Conservation (phyloP, 805 yeast genomes). For the Zygosaccharomyces rouxii region DNA sequence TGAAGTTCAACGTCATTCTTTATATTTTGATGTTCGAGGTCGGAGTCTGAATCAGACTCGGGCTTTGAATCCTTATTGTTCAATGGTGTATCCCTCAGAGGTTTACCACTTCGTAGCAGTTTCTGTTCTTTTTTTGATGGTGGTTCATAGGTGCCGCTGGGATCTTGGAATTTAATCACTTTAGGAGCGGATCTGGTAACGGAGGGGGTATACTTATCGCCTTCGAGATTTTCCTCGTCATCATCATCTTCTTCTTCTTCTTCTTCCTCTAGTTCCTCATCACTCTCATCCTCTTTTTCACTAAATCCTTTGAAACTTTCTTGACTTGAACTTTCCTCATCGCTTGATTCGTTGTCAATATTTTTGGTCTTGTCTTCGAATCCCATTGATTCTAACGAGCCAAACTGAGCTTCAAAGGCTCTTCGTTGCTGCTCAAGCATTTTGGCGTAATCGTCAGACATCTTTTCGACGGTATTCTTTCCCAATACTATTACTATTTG, state of each 20-base stretch:
- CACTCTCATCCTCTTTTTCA: slow-evolving; percentile 24
- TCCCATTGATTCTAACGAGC: slow-evolving; percentile 52
- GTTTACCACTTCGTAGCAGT: slow-evolving; percentile 55
- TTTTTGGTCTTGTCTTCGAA: slow-evolving; percentile 43
- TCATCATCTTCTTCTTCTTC: slow-evolving; percentile 13
- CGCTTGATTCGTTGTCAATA: slow-evolving; percentile 7
- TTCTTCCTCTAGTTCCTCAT: slow-evolving; percentile 19
- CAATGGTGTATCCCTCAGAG: slow-evolving; percentile 31
- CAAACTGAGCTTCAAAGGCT: slow-evolving; percentile 63
- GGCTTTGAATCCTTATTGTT: slow-evolving; percentile 9
- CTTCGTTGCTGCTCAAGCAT: slow-evolving; percentile 49
- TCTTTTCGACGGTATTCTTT: slow-evolving; percentile 5
- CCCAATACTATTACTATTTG: slow-evolving; percentile 1
- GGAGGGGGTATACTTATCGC: slow-evolving; percentile 1
- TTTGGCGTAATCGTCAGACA: slow-evolving; percentile 19
- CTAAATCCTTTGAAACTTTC: slow-evolving; percentile 26
- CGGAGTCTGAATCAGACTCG: slow-evolving; percentile 22
- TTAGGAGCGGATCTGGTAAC: slow-evolving; percentile 12
- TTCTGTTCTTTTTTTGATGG: slow-evolving; percentile 49
- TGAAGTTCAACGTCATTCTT: slow-evolving; percentile 71
- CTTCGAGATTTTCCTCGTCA: not conserved
- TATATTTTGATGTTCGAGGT: slow-evolving; percentile 47
- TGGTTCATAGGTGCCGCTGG: slow-evolving; percentile 21
- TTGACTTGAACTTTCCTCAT: slow-evolving; percentile 12
- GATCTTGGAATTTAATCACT: slow-evolving; percentile 29